A percentile compares a stretch with the other conserved stretches of the same genome.
Conservation (phyloP, 2,329 filamentous ascomycete genomes). For the Penicillium occitanis region DNA sequence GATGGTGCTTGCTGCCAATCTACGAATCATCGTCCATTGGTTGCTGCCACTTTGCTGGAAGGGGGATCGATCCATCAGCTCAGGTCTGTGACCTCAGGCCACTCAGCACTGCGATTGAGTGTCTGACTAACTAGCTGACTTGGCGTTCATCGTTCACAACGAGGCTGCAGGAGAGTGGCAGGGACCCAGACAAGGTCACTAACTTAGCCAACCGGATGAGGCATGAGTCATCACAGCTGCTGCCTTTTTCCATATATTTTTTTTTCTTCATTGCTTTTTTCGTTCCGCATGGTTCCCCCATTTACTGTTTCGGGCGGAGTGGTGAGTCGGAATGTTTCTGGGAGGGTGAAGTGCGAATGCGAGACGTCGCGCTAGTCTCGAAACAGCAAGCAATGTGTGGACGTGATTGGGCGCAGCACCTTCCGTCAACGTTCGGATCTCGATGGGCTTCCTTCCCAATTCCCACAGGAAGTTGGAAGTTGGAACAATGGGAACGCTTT, state of each 20-base stretch:
- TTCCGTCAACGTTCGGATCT: conserved; percentile 6
- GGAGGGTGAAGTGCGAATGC: background rate
- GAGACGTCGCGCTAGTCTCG: background rate
- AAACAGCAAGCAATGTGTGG: background rate
- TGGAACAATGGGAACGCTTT: background rate
- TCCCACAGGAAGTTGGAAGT: background rate
- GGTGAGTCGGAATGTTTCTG: background rate
- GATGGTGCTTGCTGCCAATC: background rate
- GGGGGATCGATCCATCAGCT: background rate
- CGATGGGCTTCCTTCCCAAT: background rate
- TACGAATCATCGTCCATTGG: background rate
- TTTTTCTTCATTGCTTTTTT: background rate
- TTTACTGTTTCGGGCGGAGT: conserved; percentile 1
- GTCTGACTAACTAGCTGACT: background rate
- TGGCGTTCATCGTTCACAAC: conserved; percentile 4
- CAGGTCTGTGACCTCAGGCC: background rate
- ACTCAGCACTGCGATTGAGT: background rate
- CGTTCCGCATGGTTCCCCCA: background rate
- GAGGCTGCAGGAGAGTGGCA: background rate
- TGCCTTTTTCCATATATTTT: background rate
- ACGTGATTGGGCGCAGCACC: background rate
- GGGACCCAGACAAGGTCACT: background rate
- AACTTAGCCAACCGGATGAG: background rate
- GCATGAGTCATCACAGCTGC: background rate
- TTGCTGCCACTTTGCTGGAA: background rate